A percentile compares a stretch with the other conserved stretches of the same genome.
Evolutionary conservation across 2,329 filamentous ascomycete genomes (phyloP).

Genomic region (Aureobasidium pullulans): DNA sequence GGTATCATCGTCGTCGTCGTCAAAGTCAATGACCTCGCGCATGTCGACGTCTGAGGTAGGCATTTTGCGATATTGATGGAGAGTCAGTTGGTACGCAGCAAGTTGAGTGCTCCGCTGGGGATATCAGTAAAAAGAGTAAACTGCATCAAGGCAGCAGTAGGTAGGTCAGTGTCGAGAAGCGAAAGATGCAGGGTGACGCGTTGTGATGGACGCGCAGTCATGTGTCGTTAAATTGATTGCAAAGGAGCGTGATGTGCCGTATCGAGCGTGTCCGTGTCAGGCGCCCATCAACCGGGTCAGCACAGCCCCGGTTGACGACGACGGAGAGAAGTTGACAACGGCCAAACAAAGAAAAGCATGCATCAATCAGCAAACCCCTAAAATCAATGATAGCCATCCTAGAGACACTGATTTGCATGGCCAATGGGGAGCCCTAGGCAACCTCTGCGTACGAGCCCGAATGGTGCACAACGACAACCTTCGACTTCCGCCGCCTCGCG

Average conservation of each 20-base stretch:
- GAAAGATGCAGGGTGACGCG: not conserved
- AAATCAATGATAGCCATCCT: not conserved
- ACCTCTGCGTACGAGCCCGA: slow-evolving; percentile 1
- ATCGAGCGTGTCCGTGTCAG: not conserved
- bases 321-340: not conserved
- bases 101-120: slow-evolving; percentile 3
- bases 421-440: slow-evolving; percentile 12
- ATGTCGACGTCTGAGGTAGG: slow-evolving; percentile 27
- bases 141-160: slow-evolving; percentile 2
- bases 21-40: slow-evolving; percentile 35
- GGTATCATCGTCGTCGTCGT: slow-evolving; percentile 39
- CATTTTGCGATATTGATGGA: slow-evolving; percentile 20
- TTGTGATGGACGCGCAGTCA: not conserved
- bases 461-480: slow-evolving; percentile 17
- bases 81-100: not conserved
- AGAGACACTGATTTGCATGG: not conserved
- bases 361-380: not conserved
- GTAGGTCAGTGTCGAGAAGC: not conserved
- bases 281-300: not conserved
- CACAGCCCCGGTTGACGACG: not conserved
- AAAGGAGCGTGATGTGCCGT: not conserved
- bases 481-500: slow-evolving; percentile 9
- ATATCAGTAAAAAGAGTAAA: not conserved
- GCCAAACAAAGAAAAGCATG: not conserved
- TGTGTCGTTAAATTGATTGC: not conserved